A percentile compares a stretch with the other conserved stretches of the same genome.
Conservation (phyloP, 129 eudicot genomes). For the Flaveria bidentis region DNA sequence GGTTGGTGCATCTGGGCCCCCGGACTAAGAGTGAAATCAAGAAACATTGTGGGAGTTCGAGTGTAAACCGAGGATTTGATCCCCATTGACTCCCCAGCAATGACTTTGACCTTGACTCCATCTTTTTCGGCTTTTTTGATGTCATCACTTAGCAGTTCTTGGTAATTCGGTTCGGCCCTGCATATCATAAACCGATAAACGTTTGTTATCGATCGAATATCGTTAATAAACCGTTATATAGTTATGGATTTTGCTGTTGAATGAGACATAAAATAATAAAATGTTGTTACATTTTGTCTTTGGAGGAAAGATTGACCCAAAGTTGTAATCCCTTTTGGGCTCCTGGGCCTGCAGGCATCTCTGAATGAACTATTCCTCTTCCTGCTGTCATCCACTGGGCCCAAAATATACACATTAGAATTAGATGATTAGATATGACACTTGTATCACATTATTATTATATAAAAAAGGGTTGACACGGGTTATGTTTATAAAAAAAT, state of each 20-base stretch:
- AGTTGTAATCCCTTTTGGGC: conserved; percentile 77
- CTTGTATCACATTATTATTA: background rate
- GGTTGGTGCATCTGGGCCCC: conserved; percentile 56
- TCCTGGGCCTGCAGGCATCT: conserved; percentile 92
- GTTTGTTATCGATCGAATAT: background rate
- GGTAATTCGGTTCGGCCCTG: conserved; percentile 94
- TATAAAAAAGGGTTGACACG: too few relatives aligned
- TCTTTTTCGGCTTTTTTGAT: conserved; percentile 58
- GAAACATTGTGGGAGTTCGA: conserved; percentile 86
- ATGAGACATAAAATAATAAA: background rate
- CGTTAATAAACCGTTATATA: background rate
- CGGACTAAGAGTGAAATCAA: conserved; percentile 75
- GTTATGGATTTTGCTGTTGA: background rate
- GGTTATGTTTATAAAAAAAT: too few relatives aligned
- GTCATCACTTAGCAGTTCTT: conserved; percentile 66
- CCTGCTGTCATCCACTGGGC: conserved; percentile 99
- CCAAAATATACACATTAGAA: conserved; percentile 18
- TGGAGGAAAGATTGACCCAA: conserved; percentile 91
- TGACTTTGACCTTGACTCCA: conserved; percentile 70
- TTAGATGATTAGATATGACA: background rate
- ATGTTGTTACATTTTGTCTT: conserved; percentile 74
- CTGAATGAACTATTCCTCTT: conserved; percentile 89
- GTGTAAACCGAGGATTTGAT: conserved; percentile 80
- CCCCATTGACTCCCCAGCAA: conserved; percentile 95
- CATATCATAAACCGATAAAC: background rate